Evolutionary conservation across 352 stramenopile genomes (phyloP).

Genomic region (Elongisporangium senticosum): DNA sequence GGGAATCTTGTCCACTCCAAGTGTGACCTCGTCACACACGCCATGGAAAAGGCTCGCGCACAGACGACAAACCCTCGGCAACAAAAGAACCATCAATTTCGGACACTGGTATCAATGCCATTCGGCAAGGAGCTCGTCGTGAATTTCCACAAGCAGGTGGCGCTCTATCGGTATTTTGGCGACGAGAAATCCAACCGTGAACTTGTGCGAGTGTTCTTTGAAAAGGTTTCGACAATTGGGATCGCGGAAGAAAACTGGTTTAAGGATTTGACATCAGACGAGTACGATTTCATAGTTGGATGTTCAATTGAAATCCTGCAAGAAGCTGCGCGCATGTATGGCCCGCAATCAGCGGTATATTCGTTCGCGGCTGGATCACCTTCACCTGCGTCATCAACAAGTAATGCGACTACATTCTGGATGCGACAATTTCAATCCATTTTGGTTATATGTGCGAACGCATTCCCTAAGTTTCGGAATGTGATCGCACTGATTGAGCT

Average conservation of each 20-base stretch:
- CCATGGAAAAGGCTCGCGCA: slow-evolving; percentile 48
- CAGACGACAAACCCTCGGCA: slow-evolving; percentile 44
- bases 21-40: slow-evolving; percentile 33
- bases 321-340: slow-evolving; percentile 67
- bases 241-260: slow-evolving; percentile 64
- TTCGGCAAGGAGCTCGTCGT: slow-evolving; percentile 58
- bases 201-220: slow-evolving; percentile 71
- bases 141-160: slow-evolving; percentile 71
- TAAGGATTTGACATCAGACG: slow-evolving; percentile 22
- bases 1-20: slow-evolving; percentile 48
- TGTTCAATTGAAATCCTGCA: slow-evolving; percentile 70
- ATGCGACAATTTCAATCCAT: slow-evolving; percentile 79
- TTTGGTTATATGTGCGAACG: slow-evolving; percentile 52
- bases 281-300: slow-evolving; percentile 52
- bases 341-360: slow-evolving; percentile 32
- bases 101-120: slow-evolving; percentile 59
- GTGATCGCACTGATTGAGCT: slow-evolving; percentile 72
- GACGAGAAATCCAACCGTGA: slow-evolving; percentile 73
- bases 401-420: slow-evolving; percentile 65
- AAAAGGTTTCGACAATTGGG: slow-evolving; percentile 68
- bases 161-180: slow-evolving; percentile 56
- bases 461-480: slow-evolving; percentile 62
- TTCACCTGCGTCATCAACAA: slow-evolving; percentile 25
- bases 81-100: slow-evolving; percentile 68
- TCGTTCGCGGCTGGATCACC: slow-evolving; percentile 17